Conservation (phyloP, 2,329 filamentous ascomycete species). For the Diaporthe australafricana region DNA sequence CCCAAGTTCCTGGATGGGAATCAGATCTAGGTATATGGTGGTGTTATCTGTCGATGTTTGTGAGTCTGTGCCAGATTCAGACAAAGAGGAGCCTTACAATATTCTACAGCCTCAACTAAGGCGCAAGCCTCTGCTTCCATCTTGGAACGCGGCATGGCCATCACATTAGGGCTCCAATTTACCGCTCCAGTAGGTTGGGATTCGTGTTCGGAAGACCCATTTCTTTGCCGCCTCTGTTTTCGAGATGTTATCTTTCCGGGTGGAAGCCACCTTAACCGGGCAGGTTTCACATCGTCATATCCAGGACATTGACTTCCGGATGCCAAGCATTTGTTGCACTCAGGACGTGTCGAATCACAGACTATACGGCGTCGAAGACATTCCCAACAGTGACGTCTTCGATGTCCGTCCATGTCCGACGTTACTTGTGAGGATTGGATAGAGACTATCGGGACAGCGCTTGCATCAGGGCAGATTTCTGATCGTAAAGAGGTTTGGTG, state of each 20-base stretch:
- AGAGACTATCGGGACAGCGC: not conserved
- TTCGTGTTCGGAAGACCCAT: not conserved
- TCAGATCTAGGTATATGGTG: not conserved
- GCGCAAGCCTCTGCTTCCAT: not conserved
- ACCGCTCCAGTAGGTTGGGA: no score
- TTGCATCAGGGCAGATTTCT: not conserved
- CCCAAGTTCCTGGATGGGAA: slow-evolving; percentile 1
- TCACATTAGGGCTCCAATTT: no score
- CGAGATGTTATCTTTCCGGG: not conserved
- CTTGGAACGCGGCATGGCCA: no score
- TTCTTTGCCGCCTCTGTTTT: not conserved
- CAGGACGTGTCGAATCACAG: not conserved
- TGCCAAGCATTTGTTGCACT: not conserved
- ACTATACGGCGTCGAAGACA: not conserved
- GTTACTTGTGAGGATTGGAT: not conserved
- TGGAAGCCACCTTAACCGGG: not conserved
- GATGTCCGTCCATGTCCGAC: not conserved
- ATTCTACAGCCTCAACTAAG: not conserved
- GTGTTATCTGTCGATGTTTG: not conserved
- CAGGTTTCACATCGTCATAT: slow-evolving; percentile 1
- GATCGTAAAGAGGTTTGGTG: not conserved
- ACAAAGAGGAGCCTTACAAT: not conserved
- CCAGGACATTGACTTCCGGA: not conserved
- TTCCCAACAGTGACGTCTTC: not conserved
- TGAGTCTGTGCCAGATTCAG: not conserved